Evolutionary conservation across 75 land plant genomes (phyloP).

Genomic region (Cryptomeria japonica): DNA sequence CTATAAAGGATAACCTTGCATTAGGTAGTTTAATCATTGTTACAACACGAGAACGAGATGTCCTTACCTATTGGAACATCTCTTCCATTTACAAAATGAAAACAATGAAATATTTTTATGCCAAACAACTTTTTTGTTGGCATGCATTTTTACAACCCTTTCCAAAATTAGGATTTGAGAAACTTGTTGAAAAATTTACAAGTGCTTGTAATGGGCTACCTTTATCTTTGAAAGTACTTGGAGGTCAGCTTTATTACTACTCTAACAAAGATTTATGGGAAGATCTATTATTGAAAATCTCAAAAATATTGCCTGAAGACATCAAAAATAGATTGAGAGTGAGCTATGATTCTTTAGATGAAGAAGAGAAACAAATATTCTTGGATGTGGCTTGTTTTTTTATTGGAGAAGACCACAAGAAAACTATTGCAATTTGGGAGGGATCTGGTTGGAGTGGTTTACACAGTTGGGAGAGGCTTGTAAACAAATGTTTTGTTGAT

Average conservation of each 20-base stretch:
- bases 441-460: not conserved
- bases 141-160: not conserved
- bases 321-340: too few relatives aligned
- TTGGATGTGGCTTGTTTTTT: not conserved
- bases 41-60: not conserved
- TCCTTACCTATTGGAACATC: not conserved
- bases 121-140: too few relatives aligned
- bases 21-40: too few relatives aligned
- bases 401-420: not conserved
- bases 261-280: too few relatives aligned
- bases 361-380: not conserved
- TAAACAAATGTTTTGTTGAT: too few relatives aligned
- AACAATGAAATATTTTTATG: too few relatives aligned
- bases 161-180: not conserved
- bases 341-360: too few relatives aligned
- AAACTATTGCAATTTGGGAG: not conserved
- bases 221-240: not conserved
- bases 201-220: not conserved
- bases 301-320: too few relatives aligned
- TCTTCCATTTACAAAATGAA: too few relatives aligned
- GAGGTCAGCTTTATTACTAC: not conserved
- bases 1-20: too few relatives aligned
- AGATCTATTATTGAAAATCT: too few relatives aligned
- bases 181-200: not conserved
- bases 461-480: not conserved